phyloP scores from a whole-genome alignment of 257 asterid genomes.

The Thymus quinquecostatus region DNA sequence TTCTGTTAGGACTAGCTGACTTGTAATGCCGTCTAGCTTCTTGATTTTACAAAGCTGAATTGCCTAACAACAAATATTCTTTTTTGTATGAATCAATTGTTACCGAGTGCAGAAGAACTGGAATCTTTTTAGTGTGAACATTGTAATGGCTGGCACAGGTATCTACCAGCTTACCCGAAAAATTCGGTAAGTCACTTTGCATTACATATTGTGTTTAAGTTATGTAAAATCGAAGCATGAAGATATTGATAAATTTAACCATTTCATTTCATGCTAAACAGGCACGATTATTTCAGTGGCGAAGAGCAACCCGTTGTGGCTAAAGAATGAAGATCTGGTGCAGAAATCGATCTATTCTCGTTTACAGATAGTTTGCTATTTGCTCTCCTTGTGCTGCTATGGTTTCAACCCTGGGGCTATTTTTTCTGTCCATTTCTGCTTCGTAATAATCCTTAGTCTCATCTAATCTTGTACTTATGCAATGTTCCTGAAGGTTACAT shows the following conservation, averaged over 20 bases:
- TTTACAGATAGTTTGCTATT: too few species aligned
- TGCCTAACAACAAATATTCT: background rate
- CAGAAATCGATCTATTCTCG: slow-evolving; percentile 15
- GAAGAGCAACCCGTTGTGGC: slow-evolving; percentile 64
- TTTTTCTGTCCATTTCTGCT: background rate
- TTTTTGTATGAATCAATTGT: background rate
- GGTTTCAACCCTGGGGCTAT: background rate
- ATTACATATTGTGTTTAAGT: background rate
- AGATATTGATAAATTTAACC: background rate
- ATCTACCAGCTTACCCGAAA: slow-evolving; percentile 81
- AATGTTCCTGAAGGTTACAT: too few species aligned
- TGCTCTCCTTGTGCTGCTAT: slow-evolving; percentile 20
- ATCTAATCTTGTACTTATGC: slow-evolving; percentile 16
- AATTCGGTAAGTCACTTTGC: slow-evolving; percentile 51
- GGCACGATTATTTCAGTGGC: slow-evolving; percentile 68
- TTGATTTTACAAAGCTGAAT: background rate
- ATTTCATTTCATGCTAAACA: slow-evolving; percentile 36
- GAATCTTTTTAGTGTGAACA: slow-evolving; percentile 87
- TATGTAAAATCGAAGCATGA: slow-evolving; percentile 8
- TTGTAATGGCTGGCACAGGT: slow-evolving; percentile 94
- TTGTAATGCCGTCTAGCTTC: background rate
- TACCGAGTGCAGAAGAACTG: slow-evolving; percentile 78
- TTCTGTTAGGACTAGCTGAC: background rate
- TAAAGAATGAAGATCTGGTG: slow-evolving; percentile 50
- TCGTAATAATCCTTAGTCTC: background rate